Conservation (phyloP, 352 stramenopile genomes). For the Blastocystis sp. region DNA sequence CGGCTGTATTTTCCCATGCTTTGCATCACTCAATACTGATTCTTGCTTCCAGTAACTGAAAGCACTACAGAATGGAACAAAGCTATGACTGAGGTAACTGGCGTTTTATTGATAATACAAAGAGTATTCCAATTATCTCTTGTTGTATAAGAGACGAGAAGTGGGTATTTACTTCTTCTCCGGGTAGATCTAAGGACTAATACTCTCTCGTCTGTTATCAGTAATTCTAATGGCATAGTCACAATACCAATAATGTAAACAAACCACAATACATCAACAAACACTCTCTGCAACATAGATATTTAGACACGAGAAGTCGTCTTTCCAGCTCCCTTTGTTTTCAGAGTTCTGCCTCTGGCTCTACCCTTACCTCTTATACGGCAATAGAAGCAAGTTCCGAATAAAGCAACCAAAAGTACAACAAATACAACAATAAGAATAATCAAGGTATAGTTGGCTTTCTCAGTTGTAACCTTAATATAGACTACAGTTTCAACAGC, state of each 20-base stretch:
- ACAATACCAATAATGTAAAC: not conserved
- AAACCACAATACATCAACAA: conserved; percentile 1
- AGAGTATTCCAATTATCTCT: too few relatives aligned
- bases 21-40: too few relatives aligned
- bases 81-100: too few relatives aligned
- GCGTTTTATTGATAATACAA: too few relatives aligned
- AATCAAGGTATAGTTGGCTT: conserved; percentile 13
- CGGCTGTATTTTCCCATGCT: too few relatives aligned
- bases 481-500: not conserved
- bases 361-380: conserved; percentile 58
- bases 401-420: conserved; percentile 30
- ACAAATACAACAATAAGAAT: conserved; percentile 41
- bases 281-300: conserved; percentile 11
- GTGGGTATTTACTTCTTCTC: too few relatives aligned
- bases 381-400: conserved; percentile 21
- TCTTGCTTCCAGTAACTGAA: too few relatives aligned
- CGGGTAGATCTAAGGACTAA: too few relatives aligned
- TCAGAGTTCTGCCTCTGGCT: conserved; percentile 8
- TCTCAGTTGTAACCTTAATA: conserved; percentile 11
- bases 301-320: conserved; percentile 39
- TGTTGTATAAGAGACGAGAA: too few relatives aligned
- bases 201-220: too few relatives aligned
- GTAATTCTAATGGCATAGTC: too few relatives aligned
- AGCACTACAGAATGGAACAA: too few relatives aligned
- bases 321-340: conserved; percentile 27